A percentile compares a stretch with the other conserved stretches of the same genome.
Conservation (phyloP, 495 filamentous ascomycete species). For the Aspergillus sclerotiicarbonarius region DNA sequence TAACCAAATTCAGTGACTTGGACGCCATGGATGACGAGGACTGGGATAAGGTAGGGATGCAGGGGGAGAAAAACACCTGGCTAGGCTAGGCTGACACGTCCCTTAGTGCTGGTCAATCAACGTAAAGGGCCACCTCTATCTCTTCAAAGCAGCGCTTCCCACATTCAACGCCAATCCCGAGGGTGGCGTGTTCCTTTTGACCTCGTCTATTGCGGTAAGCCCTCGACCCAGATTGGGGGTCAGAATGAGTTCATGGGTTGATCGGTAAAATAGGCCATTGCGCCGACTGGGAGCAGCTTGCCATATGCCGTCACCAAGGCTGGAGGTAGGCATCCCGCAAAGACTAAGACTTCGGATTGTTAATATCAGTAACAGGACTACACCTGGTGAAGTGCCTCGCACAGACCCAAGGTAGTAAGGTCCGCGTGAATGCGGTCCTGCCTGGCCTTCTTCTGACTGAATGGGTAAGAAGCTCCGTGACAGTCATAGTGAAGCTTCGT, state of each 20-base stretch:
- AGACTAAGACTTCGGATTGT: background rate
- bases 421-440: slow-evolving; percentile 64
- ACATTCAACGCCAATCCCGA: slow-evolving; percentile 68
- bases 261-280: slow-evolving; percentile 35
- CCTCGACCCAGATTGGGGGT: background rate
- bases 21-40: slow-evolving; percentile 60
- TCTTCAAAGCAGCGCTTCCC: slow-evolving; percentile 61
- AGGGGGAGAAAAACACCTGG: background rate
- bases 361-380: slow-evolving; percentile 38
- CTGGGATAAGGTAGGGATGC: slow-evolving; percentile 61
- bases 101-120: slow-evolving; percentile 66
- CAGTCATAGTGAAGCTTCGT: background rate
- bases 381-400: slow-evolving; percentile 76
- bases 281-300: slow-evolving; percentile 55
- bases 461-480: slow-evolving; percentile 52
- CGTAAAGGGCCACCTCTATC: slow-evolving; percentile 62
- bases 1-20: slow-evolving; percentile 62
- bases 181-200: slow-evolving; percentile 67
- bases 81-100: slow-evolving; percentile 1
- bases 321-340: slow-evolving; percentile 37
- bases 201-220: slow-evolving; percentile 59
- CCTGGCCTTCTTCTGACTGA: slow-evolving; percentile 70
- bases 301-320: slow-evolving; percentile 68
- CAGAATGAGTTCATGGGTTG: slow-evolving; percentile 1
- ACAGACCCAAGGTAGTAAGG: slow-evolving; percentile 60